Conservation (phyloP, 1,284 basidiomycete genomes). For the Microbotryum intermedium region DNA sequence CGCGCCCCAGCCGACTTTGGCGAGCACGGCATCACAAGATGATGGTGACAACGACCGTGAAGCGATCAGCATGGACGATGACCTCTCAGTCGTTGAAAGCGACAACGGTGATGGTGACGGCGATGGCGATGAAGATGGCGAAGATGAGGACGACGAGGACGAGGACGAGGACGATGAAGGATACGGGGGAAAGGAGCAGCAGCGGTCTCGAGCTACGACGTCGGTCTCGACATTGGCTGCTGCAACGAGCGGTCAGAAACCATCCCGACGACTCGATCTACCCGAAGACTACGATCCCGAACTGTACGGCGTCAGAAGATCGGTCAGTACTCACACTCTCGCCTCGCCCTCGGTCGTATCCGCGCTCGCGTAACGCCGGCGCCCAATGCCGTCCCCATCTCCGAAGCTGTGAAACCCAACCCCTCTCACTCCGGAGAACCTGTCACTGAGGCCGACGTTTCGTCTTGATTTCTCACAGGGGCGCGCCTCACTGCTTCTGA, state of each 20-base stretch:
- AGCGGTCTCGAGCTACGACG: neutral
- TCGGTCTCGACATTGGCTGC: neutral
- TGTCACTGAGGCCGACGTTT: neutral
- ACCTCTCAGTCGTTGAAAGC: neutral
- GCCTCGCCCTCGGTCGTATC: neutral
- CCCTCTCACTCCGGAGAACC: too few species aligned
- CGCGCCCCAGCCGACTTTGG: too few species aligned
- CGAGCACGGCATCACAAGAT: neutral
- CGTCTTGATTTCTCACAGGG: slow-evolving; percentile 6
- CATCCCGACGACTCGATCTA: slow-evolving; percentile 6
- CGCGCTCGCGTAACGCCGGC: neutral
- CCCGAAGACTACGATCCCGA: slow-evolving; percentile 30
- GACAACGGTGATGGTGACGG: slow-evolving; percentile 14
- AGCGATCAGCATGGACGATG: slow-evolving; percentile 1
- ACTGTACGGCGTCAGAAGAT: slow-evolving; percentile 32
- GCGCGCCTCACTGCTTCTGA: slow-evolving; percentile 15
- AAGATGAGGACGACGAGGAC: slow-evolving; percentile 4
- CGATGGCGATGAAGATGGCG: slow-evolving; percentile 1
- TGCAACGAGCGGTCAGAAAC: neutral
- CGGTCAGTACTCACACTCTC: slow-evolving; percentile 17
- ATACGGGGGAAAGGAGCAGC: neutral
- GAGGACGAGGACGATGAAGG: neutral
- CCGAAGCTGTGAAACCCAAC: too few species aligned
- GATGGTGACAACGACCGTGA: neutral
- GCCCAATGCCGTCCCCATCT: neutral